phyloP scores from a whole-genome alignment of 208 protist genomes.

The Leptomonas pyrrhocoris region DNA sequence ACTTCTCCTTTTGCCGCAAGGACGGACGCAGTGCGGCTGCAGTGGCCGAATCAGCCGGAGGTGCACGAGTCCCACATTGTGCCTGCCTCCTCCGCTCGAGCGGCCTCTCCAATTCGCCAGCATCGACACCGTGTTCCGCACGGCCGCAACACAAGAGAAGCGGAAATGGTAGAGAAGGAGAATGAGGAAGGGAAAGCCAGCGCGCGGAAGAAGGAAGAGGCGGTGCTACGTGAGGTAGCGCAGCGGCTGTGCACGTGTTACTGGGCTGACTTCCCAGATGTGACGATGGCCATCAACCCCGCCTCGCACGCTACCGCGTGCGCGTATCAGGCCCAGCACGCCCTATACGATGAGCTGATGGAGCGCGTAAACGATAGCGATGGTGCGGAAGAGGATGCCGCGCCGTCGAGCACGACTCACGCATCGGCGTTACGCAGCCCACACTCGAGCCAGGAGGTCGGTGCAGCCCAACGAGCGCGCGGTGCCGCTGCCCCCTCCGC shows the following conservation, averaged over 20 bases:
- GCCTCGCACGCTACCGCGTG: slow-evolving; percentile 66
- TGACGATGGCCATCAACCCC: slow-evolving; percentile 71
- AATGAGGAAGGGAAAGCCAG: not conserved
- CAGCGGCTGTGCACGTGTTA: slow-evolving; percentile 43
- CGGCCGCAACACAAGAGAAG: not conserved
- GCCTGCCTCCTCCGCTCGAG: not conserved
- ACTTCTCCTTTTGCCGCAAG: not conserved
- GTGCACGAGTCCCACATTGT: not conserved
- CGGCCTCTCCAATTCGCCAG: not conserved
- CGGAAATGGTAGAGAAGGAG: not conserved
- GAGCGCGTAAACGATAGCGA: not conserved
- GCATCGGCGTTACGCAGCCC: no score
- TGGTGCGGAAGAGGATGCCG: not conserved
- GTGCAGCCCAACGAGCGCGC: not conserved
- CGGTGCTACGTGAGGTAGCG: slow-evolving; percentile 32
- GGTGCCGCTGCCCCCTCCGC: not conserved
- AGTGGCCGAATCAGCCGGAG: slow-evolving; percentile 25
- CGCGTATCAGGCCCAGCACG: slow-evolving; percentile 48
- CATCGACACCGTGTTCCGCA: not conserved
- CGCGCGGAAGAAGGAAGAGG: slow-evolving; percentile 12
- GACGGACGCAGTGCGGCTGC: slow-evolving; percentile 16
- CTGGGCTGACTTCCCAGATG: slow-evolving; percentile 46
- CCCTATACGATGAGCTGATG: slow-evolving; percentile 35
- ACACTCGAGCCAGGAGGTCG: not conserved
- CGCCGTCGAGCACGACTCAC: not conserved